Evolutionary conservation across 2,329 filamentous ascomycete species (phyloP).

Genomic region (Penicillium sp.): DNA sequence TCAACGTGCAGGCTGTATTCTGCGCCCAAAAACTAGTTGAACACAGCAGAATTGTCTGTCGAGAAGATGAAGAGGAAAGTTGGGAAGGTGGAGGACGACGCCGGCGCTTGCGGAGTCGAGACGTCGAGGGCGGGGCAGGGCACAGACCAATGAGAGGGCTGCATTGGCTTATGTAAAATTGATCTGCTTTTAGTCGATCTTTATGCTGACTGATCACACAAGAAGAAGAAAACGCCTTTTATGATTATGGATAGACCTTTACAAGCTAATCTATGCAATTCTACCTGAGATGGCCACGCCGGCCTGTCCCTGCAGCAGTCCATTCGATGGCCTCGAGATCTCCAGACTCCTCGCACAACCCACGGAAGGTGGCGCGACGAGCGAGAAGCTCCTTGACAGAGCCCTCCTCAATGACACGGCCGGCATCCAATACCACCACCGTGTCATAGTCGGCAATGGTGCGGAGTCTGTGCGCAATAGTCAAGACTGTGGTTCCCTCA

Average conservation of each 20-base stretch:
- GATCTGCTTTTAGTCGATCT: too few species aligned
- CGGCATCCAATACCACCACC: slow-evolving; percentile 1
- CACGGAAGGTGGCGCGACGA: not conserved
- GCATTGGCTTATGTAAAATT: not conserved
- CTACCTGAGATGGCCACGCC: too few species aligned
- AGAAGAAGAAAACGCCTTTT: too few species aligned
- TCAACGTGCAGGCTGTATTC: not conserved
- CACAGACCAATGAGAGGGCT: not conserved
- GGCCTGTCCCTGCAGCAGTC: too few species aligned
- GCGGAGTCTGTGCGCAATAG: not conserved
- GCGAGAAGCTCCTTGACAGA: not conserved
- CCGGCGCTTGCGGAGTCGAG: too few species aligned
- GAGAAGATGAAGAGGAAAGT: not conserved
- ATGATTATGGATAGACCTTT: too few species aligned
- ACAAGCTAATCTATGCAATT: too few species aligned
- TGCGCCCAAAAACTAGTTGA: not conserved
- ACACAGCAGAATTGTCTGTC: not conserved
- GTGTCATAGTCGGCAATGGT: slow-evolving; percentile 3
- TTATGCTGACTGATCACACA: too few species aligned
- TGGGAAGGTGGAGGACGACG: not conserved
- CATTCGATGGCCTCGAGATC: not conserved
- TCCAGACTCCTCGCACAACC: slow-evolving; percentile 2
- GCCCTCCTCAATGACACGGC: slow-evolving; percentile 1
- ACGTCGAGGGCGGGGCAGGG: not conserved
- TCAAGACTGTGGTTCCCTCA: not conserved